Conservation (phyloP, 192 early-diverging fungal species). For the Rhizophagus prolifer region DNA sequence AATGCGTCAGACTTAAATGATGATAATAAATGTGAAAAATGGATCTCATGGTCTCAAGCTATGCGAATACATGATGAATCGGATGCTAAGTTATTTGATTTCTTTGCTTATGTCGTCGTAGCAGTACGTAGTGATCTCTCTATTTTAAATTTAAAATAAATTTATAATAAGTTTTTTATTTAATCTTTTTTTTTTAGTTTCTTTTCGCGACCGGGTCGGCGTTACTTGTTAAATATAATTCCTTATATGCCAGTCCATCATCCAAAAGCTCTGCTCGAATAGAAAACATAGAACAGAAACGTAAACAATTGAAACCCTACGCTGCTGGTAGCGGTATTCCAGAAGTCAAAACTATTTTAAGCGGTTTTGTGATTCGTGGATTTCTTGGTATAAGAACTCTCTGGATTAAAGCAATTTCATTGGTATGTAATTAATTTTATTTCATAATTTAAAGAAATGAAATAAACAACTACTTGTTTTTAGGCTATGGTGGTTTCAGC, state of each 20-base stretch:
- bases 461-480: not conserved
- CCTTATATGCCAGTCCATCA: conserved; percentile 47
- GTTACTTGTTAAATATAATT: conserved; percentile 20
- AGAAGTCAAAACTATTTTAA: conserved; percentile 83
- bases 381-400: conserved; percentile 93
- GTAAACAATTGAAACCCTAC: conserved; percentile 52
- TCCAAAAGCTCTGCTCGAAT: not conserved
- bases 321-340: conserved; percentile 93
- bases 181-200: conserved; percentile 18
- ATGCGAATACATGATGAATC: not conserved
- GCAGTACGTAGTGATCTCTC: not conserved
- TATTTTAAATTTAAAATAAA: too few species aligned
- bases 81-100: not conserved
- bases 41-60: conserved; percentile 3
- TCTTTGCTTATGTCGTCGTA: conserved; percentile 8
- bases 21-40: not conserved
- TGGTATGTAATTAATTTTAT: conserved; percentile 47
- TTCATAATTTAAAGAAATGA: not conserved
- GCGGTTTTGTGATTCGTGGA: conserved; percentile 90
- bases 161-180: conserved; percentile 25
- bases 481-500: conserved; percentile 81
- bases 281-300: not conserved
- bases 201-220: not conserved
- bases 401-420: conserved; percentile 85
- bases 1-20: not conserved